A percentile compares a stretch with the other conserved stretches of the same genome.
These are phyloP conservation scores for Globisporangium nodosum DNA, from an alignment of 352 stramenopile species.

Conservation along the genomic window DNA sequence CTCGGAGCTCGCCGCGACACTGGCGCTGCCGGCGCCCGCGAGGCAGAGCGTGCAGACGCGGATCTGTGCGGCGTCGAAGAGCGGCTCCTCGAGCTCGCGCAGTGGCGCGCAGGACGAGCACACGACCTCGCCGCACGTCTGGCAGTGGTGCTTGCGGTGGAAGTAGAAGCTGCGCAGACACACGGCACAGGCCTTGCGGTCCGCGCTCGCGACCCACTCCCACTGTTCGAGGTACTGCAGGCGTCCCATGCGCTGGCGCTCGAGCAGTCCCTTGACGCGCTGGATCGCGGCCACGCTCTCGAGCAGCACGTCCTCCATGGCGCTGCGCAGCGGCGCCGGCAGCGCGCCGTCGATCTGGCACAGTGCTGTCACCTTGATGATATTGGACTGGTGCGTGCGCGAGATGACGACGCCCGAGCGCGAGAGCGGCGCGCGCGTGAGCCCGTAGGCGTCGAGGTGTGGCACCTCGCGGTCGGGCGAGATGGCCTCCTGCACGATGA, in stretches of 20 bases:
- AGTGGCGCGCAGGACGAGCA: conserved; percentile 68
- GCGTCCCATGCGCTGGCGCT: conserved; percentile 68
- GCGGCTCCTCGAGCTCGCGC: conserved; percentile 62
- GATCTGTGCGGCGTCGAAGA: conserved; percentile 53
- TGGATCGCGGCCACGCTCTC: conserved; percentile 51
- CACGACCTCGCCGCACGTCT: conserved; percentile 72
- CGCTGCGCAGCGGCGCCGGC: conserved; percentile 15
- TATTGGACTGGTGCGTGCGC: conserved; percentile 68
- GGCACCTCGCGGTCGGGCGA: conserved; percentile 55
- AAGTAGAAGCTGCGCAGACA: conserved; percentile 78
- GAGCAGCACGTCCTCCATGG: conserved; percentile 69
- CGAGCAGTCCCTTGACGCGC: conserved; percentile 52
- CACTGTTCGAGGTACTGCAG: conserved; percentile 76
- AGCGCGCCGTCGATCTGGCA: conserved; percentile 64
- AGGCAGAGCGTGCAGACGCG: conserved; percentile 73
- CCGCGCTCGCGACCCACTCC: conserved; percentile 63
- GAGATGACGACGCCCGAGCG: conserved; percentile 71
- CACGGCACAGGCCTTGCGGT: conserved; percentile 75
- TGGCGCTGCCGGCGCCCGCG: conserved; percentile 30
- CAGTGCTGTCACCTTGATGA: conserved; percentile 63
- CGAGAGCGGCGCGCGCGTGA: conserved; percentile 47
- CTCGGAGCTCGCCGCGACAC: conserved; percentile 15
- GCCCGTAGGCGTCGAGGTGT: conserved; percentile 54
- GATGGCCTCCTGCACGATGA: conserved; percentile 76
- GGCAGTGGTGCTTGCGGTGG: conserved; percentile 71